Percentiles rank a stretch among this genome's conserved stretches.
Evolutionary conservation across 176 grass and related monocot species (phyloP).

Genomic region (maize (Zea mays)): Zm-B73-REFERENCE-NAM-5.0 NC_050104.1:150019501-150020000

Average conservation of each 20-base stretch:
- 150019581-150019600: neutral
- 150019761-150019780: conserved; percentile 25
- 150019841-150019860: neutral
- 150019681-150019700: conserved; percentile 29
- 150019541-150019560: neutral
- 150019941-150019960: conserved; percentile 8
- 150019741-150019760: conserved; percentile 11
- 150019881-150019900: conserved; percentile 22
- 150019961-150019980: neutral
- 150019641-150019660: conserved; percentile 4
- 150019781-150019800: conserved; percentile 20
- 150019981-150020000: neutral
- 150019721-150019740: conserved; percentile 18
- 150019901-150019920: conserved; percentile 30
- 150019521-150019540: neutral
- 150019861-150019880: neutral
- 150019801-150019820: neutral
- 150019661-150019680: conserved; percentile 6
- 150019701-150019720: conserved; percentile 11
- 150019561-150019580: neutral
- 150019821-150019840: neutral
- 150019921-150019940: neutral
- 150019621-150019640: neutral
- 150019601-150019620: conserved; percentile 6
- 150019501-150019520: conserved; percentile 8